A percentile compares a stretch with the other conserved stretches of the same genome.
phyloP scores from a whole-genome alignment of 78 protist genomes.

The Emiliania huxleyi region DNA sequence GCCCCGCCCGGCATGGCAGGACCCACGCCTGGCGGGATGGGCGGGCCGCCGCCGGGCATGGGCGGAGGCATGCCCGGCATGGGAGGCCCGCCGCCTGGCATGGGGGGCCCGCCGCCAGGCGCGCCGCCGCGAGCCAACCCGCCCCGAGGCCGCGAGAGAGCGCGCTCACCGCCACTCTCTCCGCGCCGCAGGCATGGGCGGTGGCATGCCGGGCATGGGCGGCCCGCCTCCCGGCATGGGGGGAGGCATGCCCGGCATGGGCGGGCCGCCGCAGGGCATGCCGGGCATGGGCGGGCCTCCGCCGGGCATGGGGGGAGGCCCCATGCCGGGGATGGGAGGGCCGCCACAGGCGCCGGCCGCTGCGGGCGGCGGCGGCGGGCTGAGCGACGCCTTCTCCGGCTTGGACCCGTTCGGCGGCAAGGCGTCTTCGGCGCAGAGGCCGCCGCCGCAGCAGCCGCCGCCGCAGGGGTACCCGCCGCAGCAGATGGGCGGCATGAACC shows the following conservation, averaged over 20 bases:
- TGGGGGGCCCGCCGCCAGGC: neutral
- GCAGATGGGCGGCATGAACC: too few species aligned
- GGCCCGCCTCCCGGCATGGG: neutral
- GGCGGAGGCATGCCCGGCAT: neutral
- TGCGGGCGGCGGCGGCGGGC: neutral
- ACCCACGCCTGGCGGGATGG: neutral
- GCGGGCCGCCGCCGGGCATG: neutral
- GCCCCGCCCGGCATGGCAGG: neutral
- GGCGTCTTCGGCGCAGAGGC: neutral
- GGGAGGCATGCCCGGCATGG: neutral
- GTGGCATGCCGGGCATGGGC: neutral
- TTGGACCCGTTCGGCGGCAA: neutral
- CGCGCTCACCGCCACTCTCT: too few species aligned
- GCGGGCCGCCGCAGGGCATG: neutral
- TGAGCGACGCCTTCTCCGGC: neutral
- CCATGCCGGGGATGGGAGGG: neutral
- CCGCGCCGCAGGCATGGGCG: neutral
- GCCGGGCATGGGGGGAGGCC: neutral
- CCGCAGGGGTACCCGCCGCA: neutral
- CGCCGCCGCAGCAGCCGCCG: neutral
- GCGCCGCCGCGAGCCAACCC: too few species aligned
- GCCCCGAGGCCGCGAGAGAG: too few species aligned
- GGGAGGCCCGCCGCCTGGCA: neutral
- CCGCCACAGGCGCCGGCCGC: neutral
- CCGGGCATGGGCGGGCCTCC: neutral